phyloP scores from a whole-genome alignment of 495 filamentous ascomycete species.

The Glarea lozoyensis region DNA sequence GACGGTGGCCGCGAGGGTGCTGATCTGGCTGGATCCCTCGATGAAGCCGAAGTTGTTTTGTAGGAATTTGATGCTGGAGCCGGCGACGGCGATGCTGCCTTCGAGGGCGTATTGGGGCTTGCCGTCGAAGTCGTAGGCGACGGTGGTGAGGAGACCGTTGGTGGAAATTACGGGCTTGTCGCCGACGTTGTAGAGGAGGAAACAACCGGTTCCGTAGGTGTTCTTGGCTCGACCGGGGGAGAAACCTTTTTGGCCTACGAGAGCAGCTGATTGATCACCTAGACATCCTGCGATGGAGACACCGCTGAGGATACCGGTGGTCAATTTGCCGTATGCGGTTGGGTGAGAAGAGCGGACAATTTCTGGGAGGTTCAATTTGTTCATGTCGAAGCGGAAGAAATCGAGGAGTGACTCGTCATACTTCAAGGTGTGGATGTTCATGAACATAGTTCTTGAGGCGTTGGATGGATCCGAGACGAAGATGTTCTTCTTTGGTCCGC shows the following conservation, averaged over 20 bases:
- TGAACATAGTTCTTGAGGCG: slow-evolving; percentile 94
- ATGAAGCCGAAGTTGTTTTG: slow-evolving; percentile 84
- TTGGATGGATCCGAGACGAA: slow-evolving; percentile 87
- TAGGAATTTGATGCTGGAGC: slow-evolving; percentile 80
- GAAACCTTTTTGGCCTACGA: slow-evolving; percentile 89
- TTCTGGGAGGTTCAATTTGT: slow-evolving; percentile 68
- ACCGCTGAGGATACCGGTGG: slow-evolving; percentile 59
- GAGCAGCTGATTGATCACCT: slow-evolving; percentile 83
- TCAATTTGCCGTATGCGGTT: slow-evolving; percentile 62
- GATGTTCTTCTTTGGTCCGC: slow-evolving; percentile 54
- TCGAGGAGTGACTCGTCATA: slow-evolving; percentile 74
- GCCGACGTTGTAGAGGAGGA: slow-evolving; percentile 89
- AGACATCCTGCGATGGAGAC: slow-evolving; percentile 74
- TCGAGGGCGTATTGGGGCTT: slow-evolving; percentile 84
- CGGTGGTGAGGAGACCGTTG: slow-evolving; percentile 77
- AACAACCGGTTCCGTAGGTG: slow-evolving; percentile 92
- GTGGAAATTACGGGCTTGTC: slow-evolving; percentile 82
- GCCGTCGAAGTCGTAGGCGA: slow-evolving; percentile 76
- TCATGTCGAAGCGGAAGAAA: slow-evolving; percentile 73
- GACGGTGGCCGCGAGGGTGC: slow-evolving; percentile 68
- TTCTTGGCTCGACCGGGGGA: slow-evolving; percentile 83
- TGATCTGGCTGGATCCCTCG: slow-evolving; percentile 66
- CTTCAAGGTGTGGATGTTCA: slow-evolving; percentile 77
- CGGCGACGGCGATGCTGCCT: slow-evolving; percentile 84
- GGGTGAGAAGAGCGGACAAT: slow-evolving; percentile 79